These are phyloP conservation scores for Bonia amplexicaulis DNA, from an alignment of 176 grass and related monocot species.

Conservation along the genomic window DNA sequence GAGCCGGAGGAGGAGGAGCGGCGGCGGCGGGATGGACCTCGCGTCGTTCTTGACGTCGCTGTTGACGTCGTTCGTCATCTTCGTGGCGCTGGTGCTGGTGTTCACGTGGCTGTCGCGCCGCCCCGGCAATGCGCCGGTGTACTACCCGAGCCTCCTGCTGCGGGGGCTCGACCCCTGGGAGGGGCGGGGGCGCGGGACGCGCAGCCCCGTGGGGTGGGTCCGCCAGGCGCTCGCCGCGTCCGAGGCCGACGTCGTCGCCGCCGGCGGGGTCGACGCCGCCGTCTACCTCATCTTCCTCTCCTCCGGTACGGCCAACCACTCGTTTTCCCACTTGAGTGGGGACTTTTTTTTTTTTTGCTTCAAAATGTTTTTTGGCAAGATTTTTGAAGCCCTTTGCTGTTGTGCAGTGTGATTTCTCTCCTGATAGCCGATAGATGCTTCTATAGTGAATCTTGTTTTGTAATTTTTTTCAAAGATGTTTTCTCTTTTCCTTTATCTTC, in stretches of 20 bases:
- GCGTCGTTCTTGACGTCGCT: constrained; percentile 76
- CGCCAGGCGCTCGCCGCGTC: constrained; percentile 42
- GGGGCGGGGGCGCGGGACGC: constrained; percentile 36
- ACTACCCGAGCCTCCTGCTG: constrained; percentile 70
- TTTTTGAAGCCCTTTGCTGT: background rate
- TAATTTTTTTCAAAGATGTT: background rate
- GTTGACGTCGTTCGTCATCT: constrained; percentile 76
- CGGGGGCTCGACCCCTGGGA: constrained; percentile 71
- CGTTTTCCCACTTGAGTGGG: background rate
- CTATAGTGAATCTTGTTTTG: background rate
- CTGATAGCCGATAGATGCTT: background rate
- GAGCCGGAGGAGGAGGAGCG: background rate
- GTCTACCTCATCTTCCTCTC: constrained; percentile 83
- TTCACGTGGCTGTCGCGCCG: constrained; percentile 81
- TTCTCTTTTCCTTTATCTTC: background rate
- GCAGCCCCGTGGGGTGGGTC: constrained; percentile 68
- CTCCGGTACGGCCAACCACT: constrained; percentile 37
- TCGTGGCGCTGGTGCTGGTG: constrained; percentile 47
- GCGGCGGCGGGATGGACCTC: constrained; percentile 54
- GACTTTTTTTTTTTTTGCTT: background rate
- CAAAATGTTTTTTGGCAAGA: background rate
- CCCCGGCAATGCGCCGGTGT: constrained; percentile 74
- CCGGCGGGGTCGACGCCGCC: constrained; percentile 70
- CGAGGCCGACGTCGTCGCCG: constrained; percentile 65
- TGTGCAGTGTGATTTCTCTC: background rate